phyloP scores from a whole-genome alignment of 2,329 filamentous ascomycete species.

The Claviceps digitariae region DNA sequence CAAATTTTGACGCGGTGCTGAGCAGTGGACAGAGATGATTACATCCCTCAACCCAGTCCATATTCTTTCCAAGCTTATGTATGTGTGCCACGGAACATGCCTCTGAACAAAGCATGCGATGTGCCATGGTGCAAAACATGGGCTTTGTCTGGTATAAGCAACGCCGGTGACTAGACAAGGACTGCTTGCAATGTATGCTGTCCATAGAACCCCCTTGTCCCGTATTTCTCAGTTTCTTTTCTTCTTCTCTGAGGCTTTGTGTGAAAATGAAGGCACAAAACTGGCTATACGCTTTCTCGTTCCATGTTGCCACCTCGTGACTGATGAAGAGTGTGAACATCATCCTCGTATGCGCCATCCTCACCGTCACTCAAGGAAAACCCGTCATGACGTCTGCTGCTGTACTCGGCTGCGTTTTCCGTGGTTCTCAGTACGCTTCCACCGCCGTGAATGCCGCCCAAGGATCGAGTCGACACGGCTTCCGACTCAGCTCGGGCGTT shows the following conservation, averaged over 20 bases:
- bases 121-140: neutral
- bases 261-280: neutral
- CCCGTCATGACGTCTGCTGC: conserved; percentile 19
- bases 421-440: conserved; percentile 25
- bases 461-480: conserved; percentile 25
- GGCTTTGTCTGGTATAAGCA: neutral
- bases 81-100: neutral
- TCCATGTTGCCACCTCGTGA: conserved; percentile 24
- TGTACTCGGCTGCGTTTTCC: conserved; percentile 15
- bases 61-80: neutral
- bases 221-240: too few relatives aligned
- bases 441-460: conserved; percentile 11
- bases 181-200: too few relatives aligned
- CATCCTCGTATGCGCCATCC: conserved; percentile 30
- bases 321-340: conserved; percentile 19
- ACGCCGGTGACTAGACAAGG: too few relatives aligned
- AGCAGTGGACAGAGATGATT: too few relatives aligned
- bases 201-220: too few relatives aligned
- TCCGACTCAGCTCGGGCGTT: conserved; percentile 39
- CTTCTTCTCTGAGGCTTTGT: too few relatives aligned
- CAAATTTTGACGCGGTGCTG: too few relatives aligned
- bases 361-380: conserved; percentile 34
- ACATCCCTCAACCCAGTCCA: neutral
- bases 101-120: neutral
- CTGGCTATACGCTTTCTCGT: conserved; percentile 30